Evolutionary conservation across 345 rosid species (phyloP).

Genomic region (Dovyalis caffra): DNA sequence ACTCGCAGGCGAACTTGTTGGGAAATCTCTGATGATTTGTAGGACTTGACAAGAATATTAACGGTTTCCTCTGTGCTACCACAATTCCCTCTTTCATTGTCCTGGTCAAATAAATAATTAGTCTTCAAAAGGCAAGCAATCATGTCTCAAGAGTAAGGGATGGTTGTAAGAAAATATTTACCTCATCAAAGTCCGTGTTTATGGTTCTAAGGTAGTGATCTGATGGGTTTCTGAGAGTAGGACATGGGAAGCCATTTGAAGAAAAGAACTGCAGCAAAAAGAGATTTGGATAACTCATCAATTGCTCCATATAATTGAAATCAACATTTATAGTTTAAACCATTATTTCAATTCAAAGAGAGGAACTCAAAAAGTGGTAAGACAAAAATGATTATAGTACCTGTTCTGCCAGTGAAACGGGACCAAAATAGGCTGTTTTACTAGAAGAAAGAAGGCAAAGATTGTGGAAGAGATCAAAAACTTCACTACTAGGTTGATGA

Average conservation of each 20-base stretch:
- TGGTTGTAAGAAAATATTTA: background rate
- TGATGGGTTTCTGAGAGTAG: constrained; percentile 15
- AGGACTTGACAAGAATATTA: constrained; percentile 8
- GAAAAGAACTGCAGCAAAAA: constrained; percentile 30
- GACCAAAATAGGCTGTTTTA: constrained; percentile 49
- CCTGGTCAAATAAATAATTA: background rate
- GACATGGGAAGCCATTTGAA: constrained; percentile 40
- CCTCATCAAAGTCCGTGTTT: constrained; percentile 1
- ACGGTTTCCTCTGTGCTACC: constrained; percentile 2
- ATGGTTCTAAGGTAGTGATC: constrained; percentile 15
- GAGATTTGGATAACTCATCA: background rate
- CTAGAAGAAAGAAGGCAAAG: constrained; percentile 54
- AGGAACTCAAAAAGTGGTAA: too few relatives aligned
- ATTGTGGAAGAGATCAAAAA: constrained; percentile 46
- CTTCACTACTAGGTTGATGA: too few relatives aligned
- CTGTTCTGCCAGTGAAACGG: constrained; percentile 32
- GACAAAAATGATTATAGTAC: constrained; percentile 8
- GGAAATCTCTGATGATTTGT: constrained; percentile 11
- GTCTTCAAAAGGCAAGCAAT: too few relatives aligned
- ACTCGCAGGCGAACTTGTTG: background rate
- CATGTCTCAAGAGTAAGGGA: too few relatives aligned
- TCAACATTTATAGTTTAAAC: too few relatives aligned
- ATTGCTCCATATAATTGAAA: background rate
- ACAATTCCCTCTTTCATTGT: background rate
- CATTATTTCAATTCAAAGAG: too few relatives aligned